A percentile compares a stretch with the other conserved stretches of the same genome.
Evolutionary conservation across 495 filamentous ascomycete species (phyloP).

Genomic region (Amniculicola lignicola): DNA sequence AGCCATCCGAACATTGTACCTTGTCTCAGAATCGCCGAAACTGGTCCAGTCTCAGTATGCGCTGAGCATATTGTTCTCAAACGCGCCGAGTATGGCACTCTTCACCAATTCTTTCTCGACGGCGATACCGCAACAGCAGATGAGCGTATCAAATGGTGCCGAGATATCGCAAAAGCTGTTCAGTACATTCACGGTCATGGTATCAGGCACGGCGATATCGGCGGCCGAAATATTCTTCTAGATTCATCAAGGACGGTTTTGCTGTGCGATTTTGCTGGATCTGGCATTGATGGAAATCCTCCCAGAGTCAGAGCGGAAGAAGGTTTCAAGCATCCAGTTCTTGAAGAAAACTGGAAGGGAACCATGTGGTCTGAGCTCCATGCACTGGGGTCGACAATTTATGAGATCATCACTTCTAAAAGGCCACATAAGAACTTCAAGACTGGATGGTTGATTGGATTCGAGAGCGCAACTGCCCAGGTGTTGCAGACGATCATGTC

Average conservation of each 20-base stretch:
- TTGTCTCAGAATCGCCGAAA: slow-evolving; percentile 10
- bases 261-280: slow-evolving; percentile 4
- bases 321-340: slow-evolving; percentile 5
- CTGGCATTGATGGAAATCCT: slow-evolving; percentile 3
- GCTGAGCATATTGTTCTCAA: slow-evolving; percentile 13
- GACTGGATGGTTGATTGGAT: neutral
- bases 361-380: slow-evolving; percentile 2
- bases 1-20: slow-evolving; percentile 11
- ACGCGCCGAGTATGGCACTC: slow-evolving; percentile 9
- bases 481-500: slow-evolving; percentile 1
- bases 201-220: slow-evolving; percentile 1
- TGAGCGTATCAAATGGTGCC: slow-evolving; percentile 3
- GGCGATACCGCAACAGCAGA: slow-evolving; percentile 5
- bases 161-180: slow-evolving; percentile 5
- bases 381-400: slow-evolving; percentile 3
- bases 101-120: slow-evolving; percentile 9
- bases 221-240: slow-evolving; percentile 3
- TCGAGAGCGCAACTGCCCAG: slow-evolving; percentile 3
- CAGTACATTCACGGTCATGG: slow-evolving; percentile 3
- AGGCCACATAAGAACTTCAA: slow-evolving; percentile 3
- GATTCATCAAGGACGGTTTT: slow-evolving; percentile 5
- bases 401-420: slow-evolving; percentile 7
- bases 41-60: slow-evolving; percentile 11
- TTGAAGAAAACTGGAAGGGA: slow-evolving; percentile 5
- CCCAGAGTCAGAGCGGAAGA: slow-evolving; percentile 4